phyloP scores from a whole-genome alignment of 441 rosid genomes.

The Geranium incanum region DNA sequence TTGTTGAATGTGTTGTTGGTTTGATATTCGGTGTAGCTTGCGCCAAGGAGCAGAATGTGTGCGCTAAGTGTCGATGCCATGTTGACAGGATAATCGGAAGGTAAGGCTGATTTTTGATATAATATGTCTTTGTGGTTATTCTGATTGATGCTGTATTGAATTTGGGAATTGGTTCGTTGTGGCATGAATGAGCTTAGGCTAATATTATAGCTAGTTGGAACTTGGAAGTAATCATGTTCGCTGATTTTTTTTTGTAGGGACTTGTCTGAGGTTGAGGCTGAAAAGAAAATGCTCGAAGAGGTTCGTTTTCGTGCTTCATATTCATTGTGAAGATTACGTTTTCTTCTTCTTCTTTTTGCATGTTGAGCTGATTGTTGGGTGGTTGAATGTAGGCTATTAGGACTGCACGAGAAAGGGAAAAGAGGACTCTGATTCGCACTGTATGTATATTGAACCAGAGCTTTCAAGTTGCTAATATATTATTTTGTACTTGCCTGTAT shows the following conservation, averaged over 20 bases:
- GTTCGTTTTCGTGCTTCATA: conserved; percentile 26
- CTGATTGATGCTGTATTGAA: background rate
- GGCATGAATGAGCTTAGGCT: background rate
- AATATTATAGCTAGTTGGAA: background rate
- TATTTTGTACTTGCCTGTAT: conserved; percentile 5
- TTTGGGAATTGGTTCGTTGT: background rate
- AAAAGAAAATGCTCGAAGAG: conserved; percentile 73
- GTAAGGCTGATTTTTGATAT: conserved; percentile 25
- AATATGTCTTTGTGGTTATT: background rate
- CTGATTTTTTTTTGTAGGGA: conserved; percentile 38
- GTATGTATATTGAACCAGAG: conserved; percentile 35
- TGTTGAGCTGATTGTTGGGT: conserved; percentile 8
- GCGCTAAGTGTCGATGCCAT: conserved; percentile 71
- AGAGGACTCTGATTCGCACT: conserved; percentile 65
- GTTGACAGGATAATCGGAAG: conserved; percentile 59
- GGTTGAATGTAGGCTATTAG: conserved; percentile 59
- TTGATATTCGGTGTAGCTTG: conserved; percentile 42
- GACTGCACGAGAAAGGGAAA: conserved; percentile 83
- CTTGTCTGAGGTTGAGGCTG: conserved; percentile 65
- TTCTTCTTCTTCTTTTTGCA: background rate
- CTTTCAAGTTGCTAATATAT: conserved; percentile 2
- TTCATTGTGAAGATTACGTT: background rate
- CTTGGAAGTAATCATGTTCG: background rate
- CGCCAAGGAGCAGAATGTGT: conserved; percentile 81
- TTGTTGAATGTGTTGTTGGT: background rate